These are phyloP conservation scores for Alectoria sarmentosa DNA, from an alignment of 495 filamentous ascomycete genomes.

Conservation along the genomic window DNA sequence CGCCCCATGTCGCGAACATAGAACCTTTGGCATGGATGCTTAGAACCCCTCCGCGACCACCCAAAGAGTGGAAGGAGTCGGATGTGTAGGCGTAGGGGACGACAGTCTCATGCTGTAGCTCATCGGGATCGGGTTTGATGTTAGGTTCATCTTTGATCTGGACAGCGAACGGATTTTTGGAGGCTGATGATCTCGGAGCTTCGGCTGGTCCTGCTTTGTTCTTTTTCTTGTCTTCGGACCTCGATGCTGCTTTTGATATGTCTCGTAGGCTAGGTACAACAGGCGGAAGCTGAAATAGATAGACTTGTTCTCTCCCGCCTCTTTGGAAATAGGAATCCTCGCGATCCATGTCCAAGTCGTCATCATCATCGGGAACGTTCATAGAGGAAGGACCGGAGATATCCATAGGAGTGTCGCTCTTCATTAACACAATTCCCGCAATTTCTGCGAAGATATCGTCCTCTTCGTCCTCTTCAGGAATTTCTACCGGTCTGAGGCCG, in stretches of 20 bases:
- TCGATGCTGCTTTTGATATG: slow-evolving; percentile 15
- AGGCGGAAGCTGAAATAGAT: slow-evolving; percentile 51
- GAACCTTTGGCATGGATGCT: slow-evolving; percentile 47
- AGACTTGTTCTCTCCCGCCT: slow-evolving; percentile 36
- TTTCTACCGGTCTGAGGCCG: neutral
- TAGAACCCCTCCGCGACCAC: slow-evolving; percentile 49
- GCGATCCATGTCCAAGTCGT: slow-evolving; percentile 27
- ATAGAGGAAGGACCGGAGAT: slow-evolving; percentile 1
- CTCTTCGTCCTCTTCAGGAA: slow-evolving; percentile 6
- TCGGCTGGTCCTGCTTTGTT: slow-evolving; percentile 8
- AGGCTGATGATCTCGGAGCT: slow-evolving; percentile 9
- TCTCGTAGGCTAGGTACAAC: slow-evolving; percentile 44
- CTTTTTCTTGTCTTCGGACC: slow-evolving; percentile 21
- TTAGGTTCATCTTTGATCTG: slow-evolving; percentile 19
- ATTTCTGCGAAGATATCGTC: slow-evolving; percentile 11
- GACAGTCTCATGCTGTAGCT: slow-evolving; percentile 9
- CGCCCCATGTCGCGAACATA: slow-evolving; percentile 44
- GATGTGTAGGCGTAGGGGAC: slow-evolving; percentile 35
- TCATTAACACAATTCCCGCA: neutral
- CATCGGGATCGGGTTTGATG: slow-evolving; percentile 28
- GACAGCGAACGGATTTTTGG: slow-evolving; percentile 8
- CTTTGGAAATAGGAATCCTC: slow-evolving; percentile 3
- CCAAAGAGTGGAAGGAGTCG: slow-evolving; percentile 40
- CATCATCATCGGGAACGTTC: neutral
- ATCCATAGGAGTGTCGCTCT: neutral